Evolutionary conservation across 1,284 basidiomycete genomes (phyloP).

Genomic region (Papiliotrema fonsecae): DNA sequence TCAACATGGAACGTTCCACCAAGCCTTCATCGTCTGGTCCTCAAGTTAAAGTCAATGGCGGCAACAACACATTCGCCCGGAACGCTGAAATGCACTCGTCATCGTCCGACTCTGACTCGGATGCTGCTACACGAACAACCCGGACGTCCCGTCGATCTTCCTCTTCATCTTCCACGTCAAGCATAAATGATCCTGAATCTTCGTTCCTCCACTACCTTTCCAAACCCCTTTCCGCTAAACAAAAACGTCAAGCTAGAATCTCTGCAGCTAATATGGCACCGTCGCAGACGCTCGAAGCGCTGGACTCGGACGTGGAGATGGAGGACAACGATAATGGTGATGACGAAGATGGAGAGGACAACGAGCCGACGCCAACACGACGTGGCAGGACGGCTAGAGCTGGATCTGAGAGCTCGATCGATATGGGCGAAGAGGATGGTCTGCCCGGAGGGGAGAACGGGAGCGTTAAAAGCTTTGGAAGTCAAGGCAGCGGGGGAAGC

Average conservation of each 20-base stretch:
- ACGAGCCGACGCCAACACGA: background rate
- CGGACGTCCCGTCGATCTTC: constrained; percentile 1
- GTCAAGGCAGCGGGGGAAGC: no score
- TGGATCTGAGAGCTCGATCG: constrained; percentile 34
- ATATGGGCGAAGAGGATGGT: constrained; percentile 28
- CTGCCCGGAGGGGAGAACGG: no score
- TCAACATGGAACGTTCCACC: background rate
- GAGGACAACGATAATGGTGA: constrained; percentile 15
- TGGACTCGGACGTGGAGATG: constrained; percentile 11
- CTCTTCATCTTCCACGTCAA: constrained; percentile 1
- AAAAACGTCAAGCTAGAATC: constrained; percentile 20
- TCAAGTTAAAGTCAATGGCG: no score
- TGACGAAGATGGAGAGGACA: constrained; percentile 10
- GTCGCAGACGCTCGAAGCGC: constrained; percentile 12
- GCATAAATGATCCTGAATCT: constrained; percentile 14
- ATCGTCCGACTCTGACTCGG: no score
- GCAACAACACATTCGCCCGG: no score
- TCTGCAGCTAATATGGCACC: constrained; percentile 28
- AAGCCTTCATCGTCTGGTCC: no score
- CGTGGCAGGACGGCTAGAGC: background rate
- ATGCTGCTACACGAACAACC: background rate
- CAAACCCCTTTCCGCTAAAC: constrained; percentile 23
- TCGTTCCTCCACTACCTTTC: constrained; percentile 26
- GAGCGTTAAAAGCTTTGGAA: no score
- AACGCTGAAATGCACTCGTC: no score